Conservation (phyloP, 768 basidiomycete genomes). For the Candolleomyces efflorescens region DNA sequence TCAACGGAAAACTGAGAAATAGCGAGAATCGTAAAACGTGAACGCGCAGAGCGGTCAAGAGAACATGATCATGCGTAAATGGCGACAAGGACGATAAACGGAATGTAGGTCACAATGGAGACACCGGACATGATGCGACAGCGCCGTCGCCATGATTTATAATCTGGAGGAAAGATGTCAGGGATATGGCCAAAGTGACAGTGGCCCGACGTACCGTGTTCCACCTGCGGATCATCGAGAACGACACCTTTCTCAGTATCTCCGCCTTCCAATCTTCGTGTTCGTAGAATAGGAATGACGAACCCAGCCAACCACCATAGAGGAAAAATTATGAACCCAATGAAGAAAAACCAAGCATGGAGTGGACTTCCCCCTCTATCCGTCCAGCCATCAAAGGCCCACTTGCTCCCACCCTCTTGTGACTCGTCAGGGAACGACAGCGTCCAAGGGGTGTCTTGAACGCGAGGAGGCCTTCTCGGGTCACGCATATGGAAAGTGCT, state of each 20-base stretch:
- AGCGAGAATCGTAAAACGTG: not conserved
- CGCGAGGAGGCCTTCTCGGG: slow-evolving; percentile 59
- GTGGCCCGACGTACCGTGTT: slow-evolving; percentile 51
- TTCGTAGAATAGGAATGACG: slow-evolving; percentile 50
- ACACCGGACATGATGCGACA: slow-evolving; percentile 70
- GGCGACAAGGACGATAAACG: slow-evolving; percentile 71
- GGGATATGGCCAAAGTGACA: not conserved
- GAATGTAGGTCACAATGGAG: slow-evolving; percentile 72
- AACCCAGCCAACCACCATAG: slow-evolving; percentile 60
- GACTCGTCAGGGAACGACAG: slow-evolving; percentile 39
- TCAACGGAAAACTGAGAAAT: not conserved
- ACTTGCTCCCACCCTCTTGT: slow-evolving; percentile 25
- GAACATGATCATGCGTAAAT: slow-evolving; percentile 41
- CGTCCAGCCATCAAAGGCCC: slow-evolving; percentile 33
- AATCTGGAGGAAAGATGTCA: slow-evolving; percentile 40
- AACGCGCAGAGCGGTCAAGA: not conserved
- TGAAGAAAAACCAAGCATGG: slow-evolving; percentile 76
- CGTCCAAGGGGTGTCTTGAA: slow-evolving; percentile 59
- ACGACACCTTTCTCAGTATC: slow-evolving; percentile 64
- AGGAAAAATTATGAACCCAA: slow-evolving; percentile 64
- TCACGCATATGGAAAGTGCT: slow-evolving; percentile 77
- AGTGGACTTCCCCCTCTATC: slow-evolving; percentile 54
- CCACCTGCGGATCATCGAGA: slow-evolving; percentile 76
- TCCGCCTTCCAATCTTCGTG: slow-evolving; percentile 55
- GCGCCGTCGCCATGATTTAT: slow-evolving; percentile 67